Conservation (phyloP, 306 rosid species). For the Gillenia trifoliata region DNA sequence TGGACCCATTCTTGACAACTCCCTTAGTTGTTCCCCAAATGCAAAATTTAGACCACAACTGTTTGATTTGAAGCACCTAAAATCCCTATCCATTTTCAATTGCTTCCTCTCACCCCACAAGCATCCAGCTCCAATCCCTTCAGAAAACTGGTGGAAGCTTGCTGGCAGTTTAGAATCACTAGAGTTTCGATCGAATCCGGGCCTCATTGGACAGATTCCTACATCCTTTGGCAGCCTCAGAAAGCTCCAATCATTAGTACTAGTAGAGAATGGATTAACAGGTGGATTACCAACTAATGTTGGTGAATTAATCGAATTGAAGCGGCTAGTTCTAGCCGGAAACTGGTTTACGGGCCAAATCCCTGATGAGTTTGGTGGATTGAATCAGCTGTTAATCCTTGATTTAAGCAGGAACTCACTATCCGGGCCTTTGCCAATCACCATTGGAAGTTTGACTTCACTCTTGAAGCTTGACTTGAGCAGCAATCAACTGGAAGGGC, state of each 20-base stretch:
- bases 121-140: conserved; percentile 47
- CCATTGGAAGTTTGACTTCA: conserved; percentile 54
- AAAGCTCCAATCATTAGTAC: conserved; percentile 70
- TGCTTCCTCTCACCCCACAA: conserved; percentile 54
- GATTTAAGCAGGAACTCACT: conserved; percentile 73
- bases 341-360: conserved; percentile 53
- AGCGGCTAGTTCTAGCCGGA: conserved; percentile 58
- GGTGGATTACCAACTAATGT: conserved; percentile 56
- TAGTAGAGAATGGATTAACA: conserved; percentile 55
- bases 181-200: conserved; percentile 69
- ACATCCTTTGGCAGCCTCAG: conserved; percentile 41
- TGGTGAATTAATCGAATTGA: conserved; percentile 52
- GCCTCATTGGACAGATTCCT: conserved; percentile 64
- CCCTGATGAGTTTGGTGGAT: conserved; percentile 42
- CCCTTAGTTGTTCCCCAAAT: conserved; percentile 50
- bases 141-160: conserved; percentile 58
- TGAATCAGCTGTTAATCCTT: conserved; percentile 53
- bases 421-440: conserved; percentile 57
- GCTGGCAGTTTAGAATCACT: conserved; percentile 59
- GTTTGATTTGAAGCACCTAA: conserved; percentile 63
- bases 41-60: conserved; percentile 49
- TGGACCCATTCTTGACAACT: conserved; percentile 85
- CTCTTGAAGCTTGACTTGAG: conserved; percentile 79
- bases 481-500: conserved; percentile 58
- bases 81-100: conserved; percentile 59